phyloP scores from a whole-genome alignment of 1,139 yeast species.

The Candida tetrigidarum region DNA sequence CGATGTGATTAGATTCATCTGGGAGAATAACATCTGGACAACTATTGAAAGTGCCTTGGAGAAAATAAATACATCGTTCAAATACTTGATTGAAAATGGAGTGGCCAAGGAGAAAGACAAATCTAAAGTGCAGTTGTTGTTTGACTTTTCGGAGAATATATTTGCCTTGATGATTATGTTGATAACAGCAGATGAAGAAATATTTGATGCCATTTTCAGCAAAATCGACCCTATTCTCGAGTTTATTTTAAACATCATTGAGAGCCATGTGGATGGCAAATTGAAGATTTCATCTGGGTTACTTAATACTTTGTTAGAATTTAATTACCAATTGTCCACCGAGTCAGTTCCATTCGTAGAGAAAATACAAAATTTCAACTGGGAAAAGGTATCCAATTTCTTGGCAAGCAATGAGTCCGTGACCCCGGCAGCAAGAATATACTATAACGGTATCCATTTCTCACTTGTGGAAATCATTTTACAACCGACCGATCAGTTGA shows the following conservation, averaged over 20 bases:
- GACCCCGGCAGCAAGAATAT: constrained; percentile 52
- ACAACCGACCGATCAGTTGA: constrained; percentile 17
- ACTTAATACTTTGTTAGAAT: constrained; percentile 58
- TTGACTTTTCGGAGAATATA: constrained; percentile 75
- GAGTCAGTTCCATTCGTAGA: constrained; percentile 64
- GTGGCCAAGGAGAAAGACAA: constrained; percentile 36
- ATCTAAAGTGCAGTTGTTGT: constrained; percentile 50
- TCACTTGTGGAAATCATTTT: constrained; percentile 54
- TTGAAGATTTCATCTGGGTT: constrained; percentile 44
- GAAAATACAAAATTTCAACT: constrained; percentile 21
- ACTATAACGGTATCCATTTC: constrained; percentile 62
- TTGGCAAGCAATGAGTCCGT: constrained; percentile 20
- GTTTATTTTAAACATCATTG: constrained; percentile 47
- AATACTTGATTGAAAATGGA: constrained; percentile 35
- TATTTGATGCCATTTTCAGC: constrained; percentile 54
- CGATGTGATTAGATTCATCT: constrained; percentile 71
- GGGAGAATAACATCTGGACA: constrained; percentile 81
- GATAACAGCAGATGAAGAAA: constrained; percentile 65
- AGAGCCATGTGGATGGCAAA: constrained; percentile 28
- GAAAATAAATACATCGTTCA: constrained; percentile 54
- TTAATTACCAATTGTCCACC: constrained; percentile 67
- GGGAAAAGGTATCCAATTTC: constrained; percentile 14
- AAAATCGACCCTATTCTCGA: constrained; percentile 44
- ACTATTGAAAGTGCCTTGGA: constrained; percentile 53
- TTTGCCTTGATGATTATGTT: constrained; percentile 70